phyloP scores from a whole-genome alignment of 1,284 basidiomycete genomes.

The Cryptococcus sp. region DNA sequence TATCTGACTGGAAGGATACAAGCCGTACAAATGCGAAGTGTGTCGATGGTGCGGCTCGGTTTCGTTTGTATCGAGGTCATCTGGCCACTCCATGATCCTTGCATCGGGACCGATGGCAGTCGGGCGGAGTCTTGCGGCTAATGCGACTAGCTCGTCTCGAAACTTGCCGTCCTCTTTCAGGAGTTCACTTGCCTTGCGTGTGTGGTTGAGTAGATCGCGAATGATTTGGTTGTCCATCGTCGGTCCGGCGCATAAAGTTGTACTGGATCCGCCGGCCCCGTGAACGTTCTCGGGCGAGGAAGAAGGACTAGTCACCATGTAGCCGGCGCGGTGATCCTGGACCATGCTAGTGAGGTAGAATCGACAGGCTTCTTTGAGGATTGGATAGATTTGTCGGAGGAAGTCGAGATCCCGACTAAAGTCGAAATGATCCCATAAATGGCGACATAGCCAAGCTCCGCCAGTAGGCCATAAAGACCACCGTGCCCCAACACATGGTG shows the following conservation, averaged over 20 bases:
- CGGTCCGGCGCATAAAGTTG: conserved; percentile 8
- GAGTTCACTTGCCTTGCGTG: neutral
- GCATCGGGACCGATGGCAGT: neutral
- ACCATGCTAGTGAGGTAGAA: conserved; percentile 5
- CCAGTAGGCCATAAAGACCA: conserved; percentile 9
- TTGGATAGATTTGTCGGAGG: neutral
- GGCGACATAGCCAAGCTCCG: conserved; percentile 6
- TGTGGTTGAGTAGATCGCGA: conserved; percentile 2
- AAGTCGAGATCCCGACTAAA: conserved; percentile 1
- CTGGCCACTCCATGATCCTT: conserved; percentile 7
- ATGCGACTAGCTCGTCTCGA: neutral
- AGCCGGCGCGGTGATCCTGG: neutral
- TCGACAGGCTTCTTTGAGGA: neutral
- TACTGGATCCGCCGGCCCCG: neutral
- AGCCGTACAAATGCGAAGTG: conserved; percentile 5
- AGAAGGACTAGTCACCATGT: conserved; percentile 6
- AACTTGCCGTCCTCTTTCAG: neutral
- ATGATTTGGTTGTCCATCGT: conserved; percentile 10
- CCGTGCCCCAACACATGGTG: conserved; percentile 2
- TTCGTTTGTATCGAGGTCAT: neutral
- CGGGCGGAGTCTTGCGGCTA: conserved; percentile 1
- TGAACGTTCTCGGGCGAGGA: conserved; percentile 10
- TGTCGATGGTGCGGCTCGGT: conserved; percentile 8
- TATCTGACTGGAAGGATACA: conserved; percentile 7
- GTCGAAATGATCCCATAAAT: conserved; percentile 8